These are phyloP conservation scores for Tetraselmis striata DNA, from an alignment of 139 green algal genomes.

Conservation along the genomic window DNA sequence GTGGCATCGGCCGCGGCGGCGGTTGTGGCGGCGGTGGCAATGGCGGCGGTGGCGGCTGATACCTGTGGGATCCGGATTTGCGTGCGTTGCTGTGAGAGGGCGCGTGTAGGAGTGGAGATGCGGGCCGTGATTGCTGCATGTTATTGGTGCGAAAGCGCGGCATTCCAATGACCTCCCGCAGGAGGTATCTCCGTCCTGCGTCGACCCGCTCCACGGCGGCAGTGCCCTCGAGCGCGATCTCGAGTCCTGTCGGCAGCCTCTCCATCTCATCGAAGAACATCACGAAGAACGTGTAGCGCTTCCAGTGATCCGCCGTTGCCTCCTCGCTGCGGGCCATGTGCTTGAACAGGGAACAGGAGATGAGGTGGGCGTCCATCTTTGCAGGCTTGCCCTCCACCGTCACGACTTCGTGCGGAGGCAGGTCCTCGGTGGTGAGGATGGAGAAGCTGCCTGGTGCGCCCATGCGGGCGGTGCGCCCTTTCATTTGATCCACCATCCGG, in stretches of 20 bases:
- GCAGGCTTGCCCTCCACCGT: background rate
- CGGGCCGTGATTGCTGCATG: too few relatives aligned
- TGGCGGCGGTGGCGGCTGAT: too few relatives aligned
- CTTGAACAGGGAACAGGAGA: background rate
- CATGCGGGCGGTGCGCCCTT: background rate
- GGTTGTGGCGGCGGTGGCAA: too few relatives aligned
- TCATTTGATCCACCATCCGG: background rate
- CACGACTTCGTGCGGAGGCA: background rate
- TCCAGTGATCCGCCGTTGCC: background rate
- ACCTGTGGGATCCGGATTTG: too few relatives aligned
- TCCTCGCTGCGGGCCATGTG: background rate
- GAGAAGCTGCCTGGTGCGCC: background rate
- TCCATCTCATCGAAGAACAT: background rate
- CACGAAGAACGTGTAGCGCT: background rate
- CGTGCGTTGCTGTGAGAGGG: too few relatives aligned
- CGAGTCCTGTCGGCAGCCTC: background rate
- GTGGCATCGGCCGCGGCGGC: too few relatives aligned
- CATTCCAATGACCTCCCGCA: too few relatives aligned
- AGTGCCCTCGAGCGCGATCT: background rate
- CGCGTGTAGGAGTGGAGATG: too few relatives aligned
- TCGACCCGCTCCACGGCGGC: too few relatives aligned
- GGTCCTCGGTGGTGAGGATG: background rate
- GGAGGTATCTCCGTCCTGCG: too few relatives aligned
- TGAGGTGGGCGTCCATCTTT: background rate
- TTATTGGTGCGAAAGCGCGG: too few relatives aligned